Conservation (phyloP, 345 rosid genomes). For the Citrus hindsii region DNA sequence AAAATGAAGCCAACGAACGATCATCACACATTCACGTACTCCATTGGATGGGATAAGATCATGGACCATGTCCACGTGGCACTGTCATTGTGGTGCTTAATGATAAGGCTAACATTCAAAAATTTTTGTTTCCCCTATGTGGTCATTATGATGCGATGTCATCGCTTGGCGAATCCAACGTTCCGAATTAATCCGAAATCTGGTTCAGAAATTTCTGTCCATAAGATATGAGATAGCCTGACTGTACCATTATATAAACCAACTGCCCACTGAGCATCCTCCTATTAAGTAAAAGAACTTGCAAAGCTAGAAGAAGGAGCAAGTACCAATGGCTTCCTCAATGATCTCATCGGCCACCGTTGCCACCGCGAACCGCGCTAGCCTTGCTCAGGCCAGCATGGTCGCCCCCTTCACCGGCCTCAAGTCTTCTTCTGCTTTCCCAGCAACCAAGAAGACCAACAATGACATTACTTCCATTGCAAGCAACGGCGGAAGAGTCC, state of each 20-base stretch:
- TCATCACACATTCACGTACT: conserved; percentile 18
- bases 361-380: conserved; percentile 36
- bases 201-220: conserved; percentile 19
- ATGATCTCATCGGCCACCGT: conserved; percentile 49
- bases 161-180: conserved; percentile 30
- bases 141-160: conserved; percentile 12
- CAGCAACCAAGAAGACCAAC: conserved; percentile 35
- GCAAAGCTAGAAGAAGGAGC: background rate
- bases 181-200: conserved; percentile 7
- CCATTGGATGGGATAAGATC: conserved; percentile 25
- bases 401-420: conserved; percentile 52
- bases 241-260: conserved; percentile 34
- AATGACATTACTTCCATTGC: conserved; percentile 43
- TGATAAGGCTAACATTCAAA: conserved; percentile 23
- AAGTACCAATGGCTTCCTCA: conserved; percentile 49
- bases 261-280: background rate
- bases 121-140: background rate
- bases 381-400: conserved; percentile 48
- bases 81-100: conserved; percentile 15
- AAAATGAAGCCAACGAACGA: background rate
- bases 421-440: conserved; percentile 40
- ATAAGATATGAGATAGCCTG: conserved; percentile 20
- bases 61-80: conserved; percentile 25
- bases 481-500: conserved; percentile 47
- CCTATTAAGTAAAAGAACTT: background rate